These are phyloP conservation scores for Scutellaria baicalensis DNA, from an alignment of 257 asterid species.

Conservation along the genomic window DNA sequence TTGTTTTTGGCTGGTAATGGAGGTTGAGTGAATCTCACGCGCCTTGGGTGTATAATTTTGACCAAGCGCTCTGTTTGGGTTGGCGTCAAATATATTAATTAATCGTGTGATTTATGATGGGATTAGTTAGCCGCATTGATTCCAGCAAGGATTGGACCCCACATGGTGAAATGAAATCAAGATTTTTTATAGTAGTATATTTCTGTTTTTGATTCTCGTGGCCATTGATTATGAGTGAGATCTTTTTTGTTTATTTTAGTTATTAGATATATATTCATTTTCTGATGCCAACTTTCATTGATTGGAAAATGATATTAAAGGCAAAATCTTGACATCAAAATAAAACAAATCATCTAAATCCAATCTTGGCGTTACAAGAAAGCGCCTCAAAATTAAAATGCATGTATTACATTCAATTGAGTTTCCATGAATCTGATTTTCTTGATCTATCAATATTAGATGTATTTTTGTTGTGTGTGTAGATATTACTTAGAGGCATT, in stretches of 20 bases:
- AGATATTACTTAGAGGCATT: neutral
- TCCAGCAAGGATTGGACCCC: constrained; percentile 17
- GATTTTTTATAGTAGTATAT: neutral
- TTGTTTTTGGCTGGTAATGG: neutral
- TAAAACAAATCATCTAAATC: too few species aligned
- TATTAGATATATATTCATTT: too few species aligned
- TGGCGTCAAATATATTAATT: neutral
- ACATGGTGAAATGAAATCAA: constrained; percentile 10
- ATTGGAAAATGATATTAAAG: too few species aligned
- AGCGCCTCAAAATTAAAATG: too few species aligned
- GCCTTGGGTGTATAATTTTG: constrained; percentile 15
- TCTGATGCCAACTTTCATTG: too few species aligned
- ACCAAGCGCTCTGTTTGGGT: neutral
- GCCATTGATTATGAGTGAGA: too few species aligned
- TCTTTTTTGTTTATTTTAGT: too few species aligned
- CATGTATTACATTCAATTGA: too few species aligned
- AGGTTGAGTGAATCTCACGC: constrained; percentile 25
- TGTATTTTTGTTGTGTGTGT: neutral
- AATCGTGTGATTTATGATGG: neutral
- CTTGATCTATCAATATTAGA: neutral
- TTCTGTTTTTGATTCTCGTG: neutral
- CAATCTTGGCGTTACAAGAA: too few species aligned
- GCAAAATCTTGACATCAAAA: neutral
- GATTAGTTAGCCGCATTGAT: constrained; percentile 3
- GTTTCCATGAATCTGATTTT: neutral